Conservation (phyloP, 805 yeast species). For the Teunomyces barrocoloradensis region DNA sequence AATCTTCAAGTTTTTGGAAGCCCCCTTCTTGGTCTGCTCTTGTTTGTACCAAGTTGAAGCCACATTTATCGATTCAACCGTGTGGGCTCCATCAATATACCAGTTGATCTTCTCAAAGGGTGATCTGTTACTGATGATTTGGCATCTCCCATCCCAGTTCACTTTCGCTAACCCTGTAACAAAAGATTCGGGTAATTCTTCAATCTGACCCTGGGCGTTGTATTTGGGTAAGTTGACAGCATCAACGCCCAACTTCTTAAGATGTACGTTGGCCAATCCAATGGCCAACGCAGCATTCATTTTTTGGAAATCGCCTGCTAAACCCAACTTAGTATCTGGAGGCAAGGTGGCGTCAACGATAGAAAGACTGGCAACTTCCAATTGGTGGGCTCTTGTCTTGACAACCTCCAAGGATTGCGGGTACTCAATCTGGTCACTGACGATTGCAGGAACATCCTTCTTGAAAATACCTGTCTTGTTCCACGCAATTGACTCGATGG, state of each 20-base stretch:
- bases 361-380: constrained; percentile 41
- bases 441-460: constrained; percentile 60
- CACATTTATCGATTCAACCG: constrained; percentile 80
- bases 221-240: constrained; percentile 22
- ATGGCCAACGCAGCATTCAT: constrained; percentile 88
- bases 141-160: constrained; percentile 96
- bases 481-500: constrained; percentile 90
- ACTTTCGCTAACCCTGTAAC: constrained; percentile 61
- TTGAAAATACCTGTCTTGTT: constrained; percentile 95
- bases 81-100: constrained; percentile 95
- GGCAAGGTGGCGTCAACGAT: constrained; percentile 47
- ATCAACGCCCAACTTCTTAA: constrained; percentile 46
- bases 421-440: constrained; percentile 51
- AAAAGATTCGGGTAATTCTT: constrained; percentile 48
- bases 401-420: constrained; percentile 56
- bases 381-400: constrained; percentile 66
- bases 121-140: constrained; percentile 51
- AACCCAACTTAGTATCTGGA: constrained; percentile 55
- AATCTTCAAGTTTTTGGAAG: constrained; percentile 41
- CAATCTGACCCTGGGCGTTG: constrained; percentile 14
- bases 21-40: constrained; percentile 10
- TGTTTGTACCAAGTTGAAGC: constrained; percentile 74
- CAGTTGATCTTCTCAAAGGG: constrained; percentile 53
- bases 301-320: constrained; percentile 81
- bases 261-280: constrained; percentile 61